Conservation (phyloP, 2,329 filamentous ascomycete species). For the Colletotrichum sp. region DNA sequence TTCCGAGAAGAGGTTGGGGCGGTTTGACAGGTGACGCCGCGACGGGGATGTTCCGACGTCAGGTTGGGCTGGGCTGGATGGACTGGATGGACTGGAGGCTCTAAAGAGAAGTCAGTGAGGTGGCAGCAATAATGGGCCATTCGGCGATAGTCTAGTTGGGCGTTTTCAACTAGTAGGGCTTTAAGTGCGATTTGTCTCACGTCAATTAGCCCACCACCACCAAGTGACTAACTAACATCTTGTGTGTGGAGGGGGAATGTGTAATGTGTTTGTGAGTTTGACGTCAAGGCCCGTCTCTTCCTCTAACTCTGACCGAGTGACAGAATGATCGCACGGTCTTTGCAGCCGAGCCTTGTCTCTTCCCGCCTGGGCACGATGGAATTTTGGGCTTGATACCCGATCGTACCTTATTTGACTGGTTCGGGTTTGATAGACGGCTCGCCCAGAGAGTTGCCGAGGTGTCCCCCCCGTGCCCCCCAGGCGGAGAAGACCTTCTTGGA, state of each 20-base stretch:
- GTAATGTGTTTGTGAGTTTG: background rate
- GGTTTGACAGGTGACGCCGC: constrained; percentile 1
- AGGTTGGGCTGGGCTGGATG: background rate
- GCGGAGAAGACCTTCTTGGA: background rate
- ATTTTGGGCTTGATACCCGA: background rate
- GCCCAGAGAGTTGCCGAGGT: background rate
- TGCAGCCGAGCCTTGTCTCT: background rate
- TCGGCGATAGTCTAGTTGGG: background rate
- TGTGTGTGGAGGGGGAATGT: background rate
- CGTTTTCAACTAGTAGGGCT: background rate
- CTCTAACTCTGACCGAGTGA: background rate
- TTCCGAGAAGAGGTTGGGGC: background rate
- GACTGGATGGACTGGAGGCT: background rate
- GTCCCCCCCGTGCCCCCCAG: background rate
- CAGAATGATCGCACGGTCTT: background rate
- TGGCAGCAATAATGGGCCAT: background rate
- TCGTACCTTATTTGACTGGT: background rate
- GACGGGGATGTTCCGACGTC: constrained; percentile 3
- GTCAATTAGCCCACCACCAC: background rate
- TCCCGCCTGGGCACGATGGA: background rate
- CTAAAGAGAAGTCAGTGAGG: background rate
- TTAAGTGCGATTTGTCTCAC: background rate
- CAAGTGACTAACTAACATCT: background rate
- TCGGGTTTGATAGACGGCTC: background rate
- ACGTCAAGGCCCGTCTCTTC: background rate